Conservation (phyloP, 2,329 filamentous ascomycete species). For the Verticillium nubilum region DNA sequence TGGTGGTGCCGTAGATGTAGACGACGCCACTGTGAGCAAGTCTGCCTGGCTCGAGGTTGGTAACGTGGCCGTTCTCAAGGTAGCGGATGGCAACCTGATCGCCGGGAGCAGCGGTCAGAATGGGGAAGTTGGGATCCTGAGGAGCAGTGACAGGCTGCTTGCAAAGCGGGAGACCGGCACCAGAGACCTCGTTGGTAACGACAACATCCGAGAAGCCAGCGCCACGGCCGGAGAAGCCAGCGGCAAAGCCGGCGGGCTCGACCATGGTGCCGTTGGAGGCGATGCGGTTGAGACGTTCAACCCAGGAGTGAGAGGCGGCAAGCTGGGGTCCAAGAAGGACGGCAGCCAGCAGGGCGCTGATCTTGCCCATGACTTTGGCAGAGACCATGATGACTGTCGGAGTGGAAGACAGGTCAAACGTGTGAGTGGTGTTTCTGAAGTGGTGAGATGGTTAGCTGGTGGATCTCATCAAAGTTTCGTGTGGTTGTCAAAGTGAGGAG, state of each 20-base stretch:
- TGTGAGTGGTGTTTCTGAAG: background rate
- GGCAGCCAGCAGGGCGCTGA: constrained; percentile 25
- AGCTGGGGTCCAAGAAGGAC: constrained; percentile 12
- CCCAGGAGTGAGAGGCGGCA: constrained; percentile 67
- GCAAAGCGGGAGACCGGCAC: constrained; percentile 18
- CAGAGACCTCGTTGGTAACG: constrained; percentile 61
- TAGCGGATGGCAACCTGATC: constrained; percentile 63
- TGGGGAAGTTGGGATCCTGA: constrained; percentile 38
- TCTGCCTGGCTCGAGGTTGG: constrained; percentile 30
- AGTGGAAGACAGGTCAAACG: background rate
- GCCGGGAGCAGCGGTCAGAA: constrained; percentile 54
- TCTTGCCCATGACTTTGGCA: constrained; percentile 10
- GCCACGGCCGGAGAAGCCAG: constrained; percentile 59
- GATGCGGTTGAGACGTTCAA: constrained; percentile 70
- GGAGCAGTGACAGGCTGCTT: background rate
- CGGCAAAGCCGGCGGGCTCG: constrained; percentile 67
- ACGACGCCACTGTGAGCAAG: constrained; percentile 60
- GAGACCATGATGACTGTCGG: constrained; percentile 2
- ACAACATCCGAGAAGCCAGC: constrained; percentile 50
- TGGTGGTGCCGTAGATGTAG: constrained; percentile 66
- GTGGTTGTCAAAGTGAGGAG: background rate
- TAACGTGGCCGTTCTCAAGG: constrained; percentile 73
- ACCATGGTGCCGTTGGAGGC: constrained; percentile 68
- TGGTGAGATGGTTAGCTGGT: background rate
- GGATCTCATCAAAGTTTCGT: background rate